A percentile compares a stretch with the other conserved stretches of the same genome.
Conservation (phyloP, 345 rosid genomes). For the Aethionema arabicum region DNA sequence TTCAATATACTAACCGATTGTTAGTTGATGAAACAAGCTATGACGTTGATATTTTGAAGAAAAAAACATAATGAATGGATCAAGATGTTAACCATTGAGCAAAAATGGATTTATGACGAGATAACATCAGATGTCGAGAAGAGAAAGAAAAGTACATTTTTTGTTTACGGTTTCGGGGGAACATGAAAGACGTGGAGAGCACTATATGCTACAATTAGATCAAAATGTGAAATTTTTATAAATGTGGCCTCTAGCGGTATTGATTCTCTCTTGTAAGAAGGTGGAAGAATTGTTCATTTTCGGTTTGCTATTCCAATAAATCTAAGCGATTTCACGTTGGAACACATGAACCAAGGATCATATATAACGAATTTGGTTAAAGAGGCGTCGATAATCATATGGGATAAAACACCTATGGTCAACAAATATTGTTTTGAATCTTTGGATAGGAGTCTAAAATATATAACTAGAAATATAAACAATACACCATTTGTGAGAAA, state of each 20-base stretch:
- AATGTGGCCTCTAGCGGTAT: neutral
- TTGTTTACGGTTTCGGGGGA: neutral
- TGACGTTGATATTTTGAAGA: accelerated
- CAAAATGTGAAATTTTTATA: neutral
- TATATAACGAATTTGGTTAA: no score
- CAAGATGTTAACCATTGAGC: neutral
- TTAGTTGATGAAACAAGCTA: neutral
- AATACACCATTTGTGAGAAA: no score
- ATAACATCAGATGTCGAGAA: neutral
- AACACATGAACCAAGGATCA: neutral
- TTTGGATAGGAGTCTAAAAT: no score
- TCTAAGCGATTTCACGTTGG: neutral
- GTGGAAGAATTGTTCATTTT: neutral
- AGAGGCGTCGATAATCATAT: no score
- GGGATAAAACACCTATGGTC: no score
- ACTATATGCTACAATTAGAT: neutral
- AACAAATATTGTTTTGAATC: no score
- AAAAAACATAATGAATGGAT: neutral
- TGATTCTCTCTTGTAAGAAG: neutral
- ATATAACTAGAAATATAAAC: no score
- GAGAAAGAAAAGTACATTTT: neutral
- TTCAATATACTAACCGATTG: neutral
- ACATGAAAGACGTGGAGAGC: neutral
- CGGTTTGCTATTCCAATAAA: neutral
- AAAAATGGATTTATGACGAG: neutral